Conservation (phyloP, 2,329 filamentous ascomycete species). For the Alternaria triticina region DNA sequence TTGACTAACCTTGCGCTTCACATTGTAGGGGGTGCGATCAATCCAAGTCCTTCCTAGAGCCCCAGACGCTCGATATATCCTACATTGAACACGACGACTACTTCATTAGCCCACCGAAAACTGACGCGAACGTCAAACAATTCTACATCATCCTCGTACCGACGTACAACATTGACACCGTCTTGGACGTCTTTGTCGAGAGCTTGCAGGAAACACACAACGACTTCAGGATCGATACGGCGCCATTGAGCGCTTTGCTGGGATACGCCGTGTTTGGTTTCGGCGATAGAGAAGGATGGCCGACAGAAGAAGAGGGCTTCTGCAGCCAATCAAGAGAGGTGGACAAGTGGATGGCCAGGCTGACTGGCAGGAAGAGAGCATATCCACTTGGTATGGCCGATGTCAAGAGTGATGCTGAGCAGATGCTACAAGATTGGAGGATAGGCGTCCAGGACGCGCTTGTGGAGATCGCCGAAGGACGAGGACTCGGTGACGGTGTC, state of each 20-base stretch:
- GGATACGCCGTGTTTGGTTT: constrained; percentile 96
- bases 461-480: constrained; percentile 60
- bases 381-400: constrained; percentile 91
- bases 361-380: constrained; percentile 84
- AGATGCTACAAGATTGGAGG: constrained; percentile 78
- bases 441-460: constrained; percentile 76
- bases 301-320: constrained; percentile 86
- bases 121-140: constrained; percentile 61
- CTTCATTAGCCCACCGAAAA: constrained; percentile 78
- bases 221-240: constrained; percentile 94
- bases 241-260: constrained; percentile 74
- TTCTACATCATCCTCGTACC: constrained; percentile 88
- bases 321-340: constrained; percentile 90
- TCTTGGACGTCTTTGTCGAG: constrained; percentile 84
- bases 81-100: constrained; percentile 93
- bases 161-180: constrained; percentile 93
- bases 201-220: constrained; percentile 92
- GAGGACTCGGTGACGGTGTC: constrained; percentile 69
- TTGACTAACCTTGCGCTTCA: not conserved
- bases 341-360: constrained; percentile 96
- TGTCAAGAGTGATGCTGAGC: constrained; percentile 73
- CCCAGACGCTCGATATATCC: constrained; percentile 77
- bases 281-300: constrained; percentile 91
- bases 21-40: constrained; percentile 26
- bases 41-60: constrained; percentile 57